Evolutionary conservation across 352 stramenopile genomes (phyloP).

Genomic region (Globisporangium mamillatum): DNA sequence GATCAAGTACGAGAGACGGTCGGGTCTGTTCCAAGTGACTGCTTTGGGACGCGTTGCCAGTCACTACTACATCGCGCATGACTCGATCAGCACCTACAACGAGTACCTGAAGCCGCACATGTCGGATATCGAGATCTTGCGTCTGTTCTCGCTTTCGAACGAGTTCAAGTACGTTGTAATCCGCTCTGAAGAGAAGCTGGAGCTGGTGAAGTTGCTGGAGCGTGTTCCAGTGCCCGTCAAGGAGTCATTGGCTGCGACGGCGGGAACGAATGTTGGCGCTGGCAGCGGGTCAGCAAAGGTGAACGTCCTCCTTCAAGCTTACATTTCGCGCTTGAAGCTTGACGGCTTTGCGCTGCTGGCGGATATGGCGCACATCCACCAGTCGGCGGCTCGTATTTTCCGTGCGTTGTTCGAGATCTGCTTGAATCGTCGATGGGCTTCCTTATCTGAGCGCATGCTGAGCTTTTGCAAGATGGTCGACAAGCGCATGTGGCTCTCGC

Average conservation of each 20-base stretch:
- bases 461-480: slow-evolving; percentile 99
- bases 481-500: slow-evolving; percentile 96
- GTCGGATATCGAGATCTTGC: slow-evolving; percentile 99
- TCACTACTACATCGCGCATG: slow-evolving; percentile 99
- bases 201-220: slow-evolving; percentile 96
- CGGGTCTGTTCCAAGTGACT: slow-evolving; percentile 95
- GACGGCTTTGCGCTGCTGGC: slow-evolving; percentile 97
- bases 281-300: slow-evolving; percentile 93
- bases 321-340: slow-evolving; percentile 97
- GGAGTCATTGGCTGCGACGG: slow-evolving; percentile 78
- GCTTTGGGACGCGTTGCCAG: slow-evolving; percentile 96
- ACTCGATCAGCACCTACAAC: slow-evolving; percentile 98
- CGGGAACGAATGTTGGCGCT: slow-evolving; percentile 29
- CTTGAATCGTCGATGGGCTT: slow-evolving; percentile 94
- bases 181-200: slow-evolving; percentile 97
- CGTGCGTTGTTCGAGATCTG: slow-evolving; percentile 99
- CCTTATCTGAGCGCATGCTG: slow-evolving; percentile 93
- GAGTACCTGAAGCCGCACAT: slow-evolving; percentile 98
- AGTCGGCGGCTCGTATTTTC: slow-evolving; percentile 98
- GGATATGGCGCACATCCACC: slow-evolving; percentile 99
- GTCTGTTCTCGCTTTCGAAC: slow-evolving; percentile 98
- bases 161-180: slow-evolving; percentile 99
- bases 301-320: slow-evolving; percentile 99
- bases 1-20: slow-evolving; percentile 97
- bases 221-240: slow-evolving; percentile 99